phyloP scores from a whole-genome alignment of 2,329 filamentous ascomycete species.

The Plenodomus tracheiphilus region DNA sequence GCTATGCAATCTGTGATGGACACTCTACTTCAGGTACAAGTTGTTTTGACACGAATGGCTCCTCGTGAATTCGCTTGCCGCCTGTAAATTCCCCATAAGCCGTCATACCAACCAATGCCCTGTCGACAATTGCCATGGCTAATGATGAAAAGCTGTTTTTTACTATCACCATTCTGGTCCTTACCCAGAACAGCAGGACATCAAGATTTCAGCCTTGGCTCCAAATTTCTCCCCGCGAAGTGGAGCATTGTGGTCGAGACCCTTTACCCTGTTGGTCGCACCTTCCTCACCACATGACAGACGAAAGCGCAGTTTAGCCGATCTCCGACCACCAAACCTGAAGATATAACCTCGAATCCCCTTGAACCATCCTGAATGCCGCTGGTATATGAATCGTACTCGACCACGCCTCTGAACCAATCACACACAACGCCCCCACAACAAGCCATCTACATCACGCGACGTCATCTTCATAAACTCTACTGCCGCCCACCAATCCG shows the following conservation, averaged over 20 bases:
- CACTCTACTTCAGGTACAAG: too few relatives aligned
- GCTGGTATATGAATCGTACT: constrained; percentile 3
- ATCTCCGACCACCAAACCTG: constrained; percentile 30
- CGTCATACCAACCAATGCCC: too few relatives aligned
- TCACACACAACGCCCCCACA: constrained; percentile 3
- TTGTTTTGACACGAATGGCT: constrained; percentile 12
- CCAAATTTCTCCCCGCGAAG: constrained; percentile 16
- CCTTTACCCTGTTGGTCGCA: constrained; percentile 19
- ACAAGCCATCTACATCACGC: neutral
- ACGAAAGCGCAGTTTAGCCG: constrained; percentile 32
- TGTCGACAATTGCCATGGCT: too few relatives aligned
- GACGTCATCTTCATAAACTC: neutral
- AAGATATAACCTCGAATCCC: constrained; percentile 7
- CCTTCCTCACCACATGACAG: constrained; percentile 29
- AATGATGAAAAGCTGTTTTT: too few relatives aligned
- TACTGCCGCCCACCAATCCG: neutral
- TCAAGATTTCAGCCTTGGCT: constrained; percentile 33
- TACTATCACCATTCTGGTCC: constrained; percentile 5
- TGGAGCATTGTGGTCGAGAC: constrained; percentile 22
- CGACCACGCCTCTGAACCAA: neutral
- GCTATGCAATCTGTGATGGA: too few relatives aligned
- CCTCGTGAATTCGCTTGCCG: too few relatives aligned
- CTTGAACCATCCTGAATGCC: neutral
- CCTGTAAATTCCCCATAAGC: too few relatives aligned
- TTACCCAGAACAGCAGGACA: constrained; percentile 39